Evolutionary conservation across 331 rosid species (phyloP).

Genomic region (Rosa hybrid): DNA sequence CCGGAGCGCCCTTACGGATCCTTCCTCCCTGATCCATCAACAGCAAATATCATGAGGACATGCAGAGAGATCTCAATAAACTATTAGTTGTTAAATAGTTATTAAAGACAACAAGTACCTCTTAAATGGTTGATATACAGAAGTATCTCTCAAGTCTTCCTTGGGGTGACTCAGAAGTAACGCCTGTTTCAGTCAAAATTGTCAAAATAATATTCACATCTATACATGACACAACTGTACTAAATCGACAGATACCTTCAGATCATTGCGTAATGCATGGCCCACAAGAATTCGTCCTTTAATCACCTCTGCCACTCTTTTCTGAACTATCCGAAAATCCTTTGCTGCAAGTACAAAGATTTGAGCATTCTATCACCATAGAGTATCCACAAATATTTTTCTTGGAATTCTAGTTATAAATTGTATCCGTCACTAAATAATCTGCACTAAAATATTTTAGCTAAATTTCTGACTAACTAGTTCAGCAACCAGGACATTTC

Average conservation of each 20-base stretch:
- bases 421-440: not conserved
- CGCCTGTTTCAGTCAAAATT: slow-evolving; percentile 46
- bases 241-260: slow-evolving; percentile 59
- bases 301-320: slow-evolving; percentile 75
- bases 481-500: not conserved
- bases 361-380: not conserved
- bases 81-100: not conserved
- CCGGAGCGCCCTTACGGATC: slow-evolving; percentile 62
- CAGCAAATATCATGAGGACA: slow-evolving; percentile 22
- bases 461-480: not conserved
- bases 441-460: not conserved
- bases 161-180: slow-evolving; percentile 89
- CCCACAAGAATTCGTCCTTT: slow-evolving; percentile 87
- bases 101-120: slow-evolving; percentile 35
- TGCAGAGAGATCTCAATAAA: not conserved
- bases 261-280: slow-evolving; percentile 88
- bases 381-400: not conserved
- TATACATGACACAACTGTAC: not conserved
- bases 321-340: slow-evolving; percentile 75
- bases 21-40: slow-evolving; percentile 56
- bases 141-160: slow-evolving; percentile 76
- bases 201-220: slow-evolving; percentile 10
- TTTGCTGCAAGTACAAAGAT: slow-evolving; percentile 50
- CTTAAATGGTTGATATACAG: slow-evolving; percentile 73
- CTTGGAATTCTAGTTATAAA: not conserved